Evolutionary conservation across 2,329 filamentous ascomycete genomes (phyloP).

Genomic region (Podosphaera leucotricha): DNA sequence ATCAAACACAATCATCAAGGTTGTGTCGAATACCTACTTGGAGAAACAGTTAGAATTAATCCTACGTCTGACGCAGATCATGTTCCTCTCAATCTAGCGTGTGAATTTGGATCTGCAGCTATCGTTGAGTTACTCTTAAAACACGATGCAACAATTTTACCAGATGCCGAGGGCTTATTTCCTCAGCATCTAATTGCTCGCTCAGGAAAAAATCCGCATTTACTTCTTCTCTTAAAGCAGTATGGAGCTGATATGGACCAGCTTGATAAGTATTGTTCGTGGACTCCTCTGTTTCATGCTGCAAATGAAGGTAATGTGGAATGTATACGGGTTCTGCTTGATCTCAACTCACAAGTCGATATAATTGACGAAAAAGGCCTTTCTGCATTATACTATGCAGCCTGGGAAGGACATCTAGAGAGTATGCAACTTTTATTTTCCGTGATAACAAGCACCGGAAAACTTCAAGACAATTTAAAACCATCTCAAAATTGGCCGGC

Average conservation of each 20-base stretch:
- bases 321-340: conserved; percentile 60
- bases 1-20: conserved; percentile 70
- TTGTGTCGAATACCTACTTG: conserved; percentile 58
- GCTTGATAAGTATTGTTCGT: conserved; percentile 85
- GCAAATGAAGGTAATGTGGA: conserved; percentile 88
- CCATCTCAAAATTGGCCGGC: conserved; percentile 15
- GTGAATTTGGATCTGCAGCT: conserved; percentile 68
- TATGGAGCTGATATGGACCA: conserved; percentile 83
- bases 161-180: conserved; percentile 86
- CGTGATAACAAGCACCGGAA: conserved; percentile 6
- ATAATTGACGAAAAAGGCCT: conserved; percentile 80
- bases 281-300: conserved; percentile 90
- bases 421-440: conserved; percentile 75
- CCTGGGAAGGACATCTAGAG: conserved; percentile 87
- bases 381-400: conserved; percentile 92
- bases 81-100: conserved; percentile 82
- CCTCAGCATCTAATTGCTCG: conserved; percentile 93
- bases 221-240: conserved; percentile 57
- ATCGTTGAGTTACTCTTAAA: conserved; percentile 71
- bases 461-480: conserved; percentile 4
- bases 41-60: conserved; percentile 61
- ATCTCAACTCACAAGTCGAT: conserved; percentile 53
- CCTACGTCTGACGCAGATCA: conserved; percentile 73
- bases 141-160: conserved; percentile 58
- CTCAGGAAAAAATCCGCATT: conserved; percentile 57